Conservation (phyloP, 2,329 filamentous ascomycete genomes). For the Onygenales sp. region DNA sequence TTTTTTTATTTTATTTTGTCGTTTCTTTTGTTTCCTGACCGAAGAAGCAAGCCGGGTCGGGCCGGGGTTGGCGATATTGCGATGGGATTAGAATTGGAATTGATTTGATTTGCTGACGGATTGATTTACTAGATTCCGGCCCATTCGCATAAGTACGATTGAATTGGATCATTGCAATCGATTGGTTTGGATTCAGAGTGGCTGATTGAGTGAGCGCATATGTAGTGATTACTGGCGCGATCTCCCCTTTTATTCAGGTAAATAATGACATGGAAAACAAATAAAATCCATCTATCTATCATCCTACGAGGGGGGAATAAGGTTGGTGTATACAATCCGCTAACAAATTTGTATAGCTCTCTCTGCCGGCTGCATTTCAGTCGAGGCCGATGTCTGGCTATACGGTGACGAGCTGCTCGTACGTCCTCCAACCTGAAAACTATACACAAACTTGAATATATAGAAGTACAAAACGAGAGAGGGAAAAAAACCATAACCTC, state of each 20-base stretch:
- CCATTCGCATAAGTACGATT: slow-evolving; percentile 32
- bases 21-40: no score
- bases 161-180: background rate
- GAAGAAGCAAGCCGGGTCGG: no score
- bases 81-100: background rate
- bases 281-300: no score
- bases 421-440: slow-evolving; percentile 12
- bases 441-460: background rate
- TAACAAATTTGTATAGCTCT: slow-evolving; percentile 33
- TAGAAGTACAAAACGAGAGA: no score
- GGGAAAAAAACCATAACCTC: background rate
- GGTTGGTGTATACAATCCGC: background rate
- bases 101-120: slow-evolving; percentile 7
- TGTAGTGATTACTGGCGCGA: slow-evolving; percentile 49
- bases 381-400: slow-evolving; percentile 55
- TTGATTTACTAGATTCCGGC: slow-evolving; percentile 25
- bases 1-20: background rate
- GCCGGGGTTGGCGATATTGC: no score
- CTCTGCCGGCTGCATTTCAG: slow-evolving; percentile 46
- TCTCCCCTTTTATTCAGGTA: slow-evolving; percentile 37
- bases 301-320: no score
- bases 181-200: background rate
- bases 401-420: slow-evolving; percentile 47
- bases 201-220: background rate
- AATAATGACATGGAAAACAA: background rate